Evolutionary conservation across 140 eudicot genomes (phyloP), one percentile per base, ranked within the genome.

Genomic region (Ambrosia hybrid): DNA sequence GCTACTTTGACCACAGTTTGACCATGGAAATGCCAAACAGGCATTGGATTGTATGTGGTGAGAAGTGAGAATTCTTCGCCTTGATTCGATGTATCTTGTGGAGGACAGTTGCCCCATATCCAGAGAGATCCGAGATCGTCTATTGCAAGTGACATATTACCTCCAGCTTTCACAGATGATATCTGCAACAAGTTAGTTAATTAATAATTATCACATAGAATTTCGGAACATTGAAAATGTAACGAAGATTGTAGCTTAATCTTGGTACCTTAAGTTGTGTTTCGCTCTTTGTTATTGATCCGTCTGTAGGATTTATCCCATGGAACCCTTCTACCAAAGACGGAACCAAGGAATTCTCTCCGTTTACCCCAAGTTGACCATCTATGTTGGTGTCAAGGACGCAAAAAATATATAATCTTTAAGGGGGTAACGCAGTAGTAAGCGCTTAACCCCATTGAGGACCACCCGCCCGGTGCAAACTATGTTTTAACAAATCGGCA

Each of bases 101-200:
- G 80, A 45, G 99, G 99, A 65, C 87, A 90, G 73, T 90, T 90
- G 3, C 99, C 99, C 99, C 99, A 93, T 69, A 90, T 83, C 99
- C 99, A 93, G 6, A 93, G 82, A 3, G 74, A 74, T 45, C 97
- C 97, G 51, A 82, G 83, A 82, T 81, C 68, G 55, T 93, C 97
- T 43, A 93, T 88, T 33, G 99, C 97, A 26, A 88, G 83, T 62
- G 99, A 93, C 97, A 93, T 93, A 96, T 90, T 90, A 70, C 96
- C 99, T 80, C 99, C 97, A 66, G 97, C 97, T 86, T 90, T 83
- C 45, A 93, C 70, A 3, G 90, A 86, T 36, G 83, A 75, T 58
- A 93, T 79, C 99, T 93, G 78, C 10, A 74, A 67, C 10, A 46
- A 52, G 11, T 13, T 13, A 4, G 5, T 39, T 39, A 5, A 39